Evolutionary conservation across 805 yeast species (phyloP).

Genomic region (Danielia reshetovae): DNA sequence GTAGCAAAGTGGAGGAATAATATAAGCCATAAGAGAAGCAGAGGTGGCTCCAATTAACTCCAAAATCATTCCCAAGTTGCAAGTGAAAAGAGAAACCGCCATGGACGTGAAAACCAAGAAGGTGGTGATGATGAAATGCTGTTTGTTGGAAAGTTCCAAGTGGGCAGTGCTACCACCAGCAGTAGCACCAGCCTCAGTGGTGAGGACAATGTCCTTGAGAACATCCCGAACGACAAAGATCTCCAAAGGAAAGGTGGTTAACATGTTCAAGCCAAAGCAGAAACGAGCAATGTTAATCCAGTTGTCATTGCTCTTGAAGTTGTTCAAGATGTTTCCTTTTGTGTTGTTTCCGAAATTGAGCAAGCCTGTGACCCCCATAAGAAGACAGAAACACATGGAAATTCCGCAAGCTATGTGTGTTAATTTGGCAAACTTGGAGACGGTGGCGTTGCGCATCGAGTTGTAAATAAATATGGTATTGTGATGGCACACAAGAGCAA

Average conservation of each 20-base stretch:
- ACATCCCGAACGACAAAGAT: conserved; percentile 89
- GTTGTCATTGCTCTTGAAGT: conserved; percentile 71
- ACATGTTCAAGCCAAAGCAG: conserved; percentile 89
- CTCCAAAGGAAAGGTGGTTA: conserved; percentile 88
- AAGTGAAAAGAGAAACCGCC: conserved; percentile 72
- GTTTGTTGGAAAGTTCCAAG: conserved; percentile 39
- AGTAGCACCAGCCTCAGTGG: conserved; percentile 8
- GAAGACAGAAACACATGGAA: conserved; percentile 72
- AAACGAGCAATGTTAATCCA: conserved; percentile 83
- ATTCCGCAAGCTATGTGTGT: conserved; percentile 83
- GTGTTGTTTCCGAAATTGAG: conserved; percentile 71
- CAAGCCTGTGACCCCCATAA: conserved; percentile 79
- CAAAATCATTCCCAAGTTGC: conserved; percentile 83
- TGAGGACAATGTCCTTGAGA: conserved; percentile 54
- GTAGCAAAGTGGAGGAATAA: conserved; percentile 83
- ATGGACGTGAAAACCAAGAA: conserved; percentile 63
- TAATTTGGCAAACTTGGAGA: conserved; percentile 67
- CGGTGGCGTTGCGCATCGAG: conserved; percentile 71
- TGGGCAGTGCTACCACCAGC: conserved; percentile 28
- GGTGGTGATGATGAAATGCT: conserved; percentile 65
- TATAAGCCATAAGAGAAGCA: conserved; percentile 89
- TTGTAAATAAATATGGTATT: conserved; percentile 87
- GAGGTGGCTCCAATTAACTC: conserved; percentile 92
- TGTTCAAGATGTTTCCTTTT: conserved; percentile 84
- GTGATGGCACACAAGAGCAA: conserved; percentile 94